Evolutionary conservation across 352 stramenopile species (phyloP), one percentile per base, ranked within the genome.

Genomic region (Globisporangium alternatum): DNA sequence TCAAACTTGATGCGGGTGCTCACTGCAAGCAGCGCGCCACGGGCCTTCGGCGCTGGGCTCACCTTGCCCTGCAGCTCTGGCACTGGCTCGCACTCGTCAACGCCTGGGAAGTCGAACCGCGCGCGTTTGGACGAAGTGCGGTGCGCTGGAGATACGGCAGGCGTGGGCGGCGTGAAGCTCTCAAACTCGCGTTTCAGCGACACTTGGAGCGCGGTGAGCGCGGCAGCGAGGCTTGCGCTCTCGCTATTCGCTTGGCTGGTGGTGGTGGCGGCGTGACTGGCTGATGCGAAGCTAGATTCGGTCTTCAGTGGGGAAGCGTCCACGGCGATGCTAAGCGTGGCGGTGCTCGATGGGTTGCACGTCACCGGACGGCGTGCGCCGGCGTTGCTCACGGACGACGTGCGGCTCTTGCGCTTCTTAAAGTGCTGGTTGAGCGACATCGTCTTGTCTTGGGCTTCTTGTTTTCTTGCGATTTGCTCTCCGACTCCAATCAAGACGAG

Each of bases 1-100:
- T 94, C 86, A 45, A 80, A 78, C 68, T 91, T 82, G 44, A 94
- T 81, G 58, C 76, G 77, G 59, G 66, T 86, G 74, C 79, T 94
- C 35, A 94, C 79, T 3, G 83, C 81, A 5, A 94, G 71, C 30
- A 91, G 69, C 30, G 86, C 83, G 43, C 74, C 77, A 15, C 72
- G 69, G 5, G 72, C 69, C 71, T 78, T 83, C 4, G 71, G 75
- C 2, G 74, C 63, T 0, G 72, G 56, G 43, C 54, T 81, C 41
- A 63, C 62, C 76, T 77, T 70, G 64, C 57, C 73, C 55, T 39
- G 37, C 35, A 54, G 28, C n/a, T 74, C 66, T 5, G 37, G 43
- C 48, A 71, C 64, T 13, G 62, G 65, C 1, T 74, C 75, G 28
- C 43, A 67, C 28, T 68, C 65, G 30, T 81, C 74, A 9, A 75